phyloP scores from a whole-genome alignment of 495 filamentous ascomycete genomes.

The Letharia lupina region DNA sequence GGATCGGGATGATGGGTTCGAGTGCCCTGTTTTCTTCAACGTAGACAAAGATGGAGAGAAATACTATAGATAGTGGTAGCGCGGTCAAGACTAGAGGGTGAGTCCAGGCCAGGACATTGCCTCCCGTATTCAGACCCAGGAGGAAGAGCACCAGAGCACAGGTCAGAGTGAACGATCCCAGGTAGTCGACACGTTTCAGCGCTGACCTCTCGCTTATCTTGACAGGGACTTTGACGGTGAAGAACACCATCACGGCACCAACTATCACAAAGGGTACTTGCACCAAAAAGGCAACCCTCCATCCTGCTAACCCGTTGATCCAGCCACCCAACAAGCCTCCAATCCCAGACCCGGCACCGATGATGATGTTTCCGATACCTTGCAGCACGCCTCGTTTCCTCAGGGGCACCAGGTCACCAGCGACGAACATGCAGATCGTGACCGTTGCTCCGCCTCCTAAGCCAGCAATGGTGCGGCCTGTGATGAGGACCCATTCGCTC shows the following conservation, averaged over 20 bases:
- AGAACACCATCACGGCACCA: slow-evolving; percentile 50
- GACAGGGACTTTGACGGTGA: slow-evolving; percentile 62
- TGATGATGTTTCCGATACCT: slow-evolving; percentile 72
- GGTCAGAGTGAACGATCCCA: slow-evolving; percentile 61
- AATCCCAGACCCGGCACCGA: slow-evolving; percentile 56
- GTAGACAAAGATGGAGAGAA: slow-evolving; percentile 49
- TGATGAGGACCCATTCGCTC: slow-evolving; percentile 56
- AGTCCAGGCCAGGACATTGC: slow-evolving; percentile 74
- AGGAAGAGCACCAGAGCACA: slow-evolving; percentile 62
- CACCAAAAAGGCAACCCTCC: slow-evolving; percentile 68
- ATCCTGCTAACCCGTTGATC: slow-evolving; percentile 67
- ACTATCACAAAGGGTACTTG: slow-evolving; percentile 59
- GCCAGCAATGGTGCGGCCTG: slow-evolving; percentile 72
- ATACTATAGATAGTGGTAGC: slow-evolving; percentile 55
- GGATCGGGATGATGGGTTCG: slow-evolving; percentile 82
- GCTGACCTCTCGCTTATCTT: slow-evolving; percentile 42
- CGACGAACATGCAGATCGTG: slow-evolving; percentile 72
- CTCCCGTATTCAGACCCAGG: slow-evolving; percentile 73
- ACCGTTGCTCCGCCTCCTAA: slow-evolving; percentile 78
- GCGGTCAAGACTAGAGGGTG: slow-evolving; percentile 69
- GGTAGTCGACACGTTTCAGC: slow-evolving; percentile 64
- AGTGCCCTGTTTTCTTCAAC: slow-evolving; percentile 55
- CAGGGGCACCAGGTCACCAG: slow-evolving; percentile 72
- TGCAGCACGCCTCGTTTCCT: slow-evolving; percentile 74
- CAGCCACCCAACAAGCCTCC: slow-evolving; percentile 73